A percentile compares a stretch with the other conserved stretches of the same genome.
These are phyloP conservation scores for Cymbidium sinense DNA, from an alignment of 106 monocot species.

Conservation along the genomic window DNA sequence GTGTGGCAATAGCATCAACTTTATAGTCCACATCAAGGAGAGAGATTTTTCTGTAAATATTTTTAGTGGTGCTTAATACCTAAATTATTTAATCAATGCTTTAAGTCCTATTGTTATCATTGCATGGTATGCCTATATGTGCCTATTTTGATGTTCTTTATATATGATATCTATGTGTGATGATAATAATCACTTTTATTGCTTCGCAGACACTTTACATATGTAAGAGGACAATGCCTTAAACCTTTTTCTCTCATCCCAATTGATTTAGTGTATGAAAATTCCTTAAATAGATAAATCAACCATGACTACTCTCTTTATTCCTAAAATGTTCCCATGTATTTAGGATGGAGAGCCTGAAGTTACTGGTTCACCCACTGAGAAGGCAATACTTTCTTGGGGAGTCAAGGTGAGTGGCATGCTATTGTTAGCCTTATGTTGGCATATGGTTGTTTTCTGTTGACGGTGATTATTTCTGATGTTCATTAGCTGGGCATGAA, in stretches of 20 bases:
- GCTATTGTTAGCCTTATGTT: not conserved
- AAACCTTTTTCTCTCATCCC: not conserved
- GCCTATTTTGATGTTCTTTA: no score
- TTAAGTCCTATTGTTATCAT: no score
- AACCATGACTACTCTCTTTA: no score
- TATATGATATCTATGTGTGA: not conserved
- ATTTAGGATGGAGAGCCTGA: constrained; percentile 46
- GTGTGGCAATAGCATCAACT: no score
- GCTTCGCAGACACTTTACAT: not conserved
- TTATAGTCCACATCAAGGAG: no score
- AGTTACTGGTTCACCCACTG: constrained; percentile 90
- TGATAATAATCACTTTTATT: not conserved
- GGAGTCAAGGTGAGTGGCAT: constrained; percentile 45
- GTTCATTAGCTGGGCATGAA: constrained; percentile 59
- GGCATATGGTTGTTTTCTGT: not conserved
- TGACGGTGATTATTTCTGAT: not conserved
- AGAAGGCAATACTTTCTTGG: constrained; percentile 82
- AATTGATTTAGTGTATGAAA: not conserved
- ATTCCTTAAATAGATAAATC: no score
- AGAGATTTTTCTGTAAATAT: no score
- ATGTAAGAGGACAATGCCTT: not conserved
- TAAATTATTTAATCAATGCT: no score
- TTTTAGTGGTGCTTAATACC: no score
- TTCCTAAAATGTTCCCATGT: not conserved
- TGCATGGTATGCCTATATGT: no score